phyloP scores from a whole-genome alignment of 768 basidiomycete species.

The Lentinula raphanica region DNA sequence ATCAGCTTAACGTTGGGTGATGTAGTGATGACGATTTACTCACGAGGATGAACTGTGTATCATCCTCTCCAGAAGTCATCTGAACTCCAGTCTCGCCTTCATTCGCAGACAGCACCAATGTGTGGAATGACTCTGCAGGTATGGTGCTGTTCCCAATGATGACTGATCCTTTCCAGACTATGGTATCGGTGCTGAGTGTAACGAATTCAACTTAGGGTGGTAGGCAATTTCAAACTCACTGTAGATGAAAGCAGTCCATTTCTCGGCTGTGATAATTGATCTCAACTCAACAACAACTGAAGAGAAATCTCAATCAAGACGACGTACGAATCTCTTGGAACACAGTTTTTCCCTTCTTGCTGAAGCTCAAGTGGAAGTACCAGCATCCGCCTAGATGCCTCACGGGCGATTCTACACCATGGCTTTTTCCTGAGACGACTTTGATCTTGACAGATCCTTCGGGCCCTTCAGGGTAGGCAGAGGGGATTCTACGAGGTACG shows the following conservation, averaged over 20 bases:
- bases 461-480: slow-evolving; percentile 64
- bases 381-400: slow-evolving; percentile 89
- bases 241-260: slow-evolving; percentile 90
- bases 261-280: too few species aligned
- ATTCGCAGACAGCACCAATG: slow-evolving; percentile 71
- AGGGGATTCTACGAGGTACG: slow-evolving; percentile 48
- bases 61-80: slow-evolving; percentile 51
- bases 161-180: slow-evolving; percentile 66
- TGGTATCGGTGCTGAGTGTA: not conserved
- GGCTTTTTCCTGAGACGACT: slow-evolving; percentile 86
- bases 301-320: too few species aligned
- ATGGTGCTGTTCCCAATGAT: slow-evolving; percentile 47
- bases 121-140: slow-evolving; percentile 61
- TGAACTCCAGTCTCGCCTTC: slow-evolving; percentile 61
- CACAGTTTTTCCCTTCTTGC: slow-evolving; percentile 44
- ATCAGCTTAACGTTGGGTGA: slow-evolving; percentile 2
- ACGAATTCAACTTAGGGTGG: not conserved
- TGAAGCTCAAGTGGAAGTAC: slow-evolving; percentile 80
- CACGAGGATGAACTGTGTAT: slow-evolving; percentile 75
- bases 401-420: slow-evolving; percentile 84
- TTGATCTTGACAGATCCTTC: slow-evolving; percentile 68
- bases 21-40: slow-evolving; percentile 15
- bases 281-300: too few species aligned
- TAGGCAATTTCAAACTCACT: slow-evolving; percentile 36
- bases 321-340: slow-evolving; percentile 81